Evolutionary conservation across 495 filamentous ascomycete genomes (phyloP).

Genomic region (Sordaria brevicollis): DNA sequence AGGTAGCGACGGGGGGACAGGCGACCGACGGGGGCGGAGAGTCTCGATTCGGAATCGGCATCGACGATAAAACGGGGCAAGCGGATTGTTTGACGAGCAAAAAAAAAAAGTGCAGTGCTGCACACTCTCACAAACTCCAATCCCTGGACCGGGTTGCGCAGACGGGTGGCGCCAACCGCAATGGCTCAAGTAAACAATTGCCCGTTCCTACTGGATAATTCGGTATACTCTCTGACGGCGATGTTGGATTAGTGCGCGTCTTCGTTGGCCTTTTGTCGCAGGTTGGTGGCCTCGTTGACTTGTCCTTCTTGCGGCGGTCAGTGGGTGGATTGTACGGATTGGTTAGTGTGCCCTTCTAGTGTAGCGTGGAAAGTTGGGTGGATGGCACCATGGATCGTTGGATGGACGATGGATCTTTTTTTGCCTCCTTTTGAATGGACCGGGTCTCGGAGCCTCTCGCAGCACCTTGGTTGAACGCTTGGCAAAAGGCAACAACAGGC

Average conservation of each 20-base stretch:
- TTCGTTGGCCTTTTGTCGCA: background rate
- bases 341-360: background rate
- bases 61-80: background rate
- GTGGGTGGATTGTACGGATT: background rate
- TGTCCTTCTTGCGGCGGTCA: background rate
- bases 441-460: background rate
- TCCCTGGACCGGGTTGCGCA: background rate
- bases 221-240: background rate
- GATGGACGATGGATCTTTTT: background rate
- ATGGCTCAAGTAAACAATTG: background rate
- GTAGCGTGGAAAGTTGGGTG: too few species aligned
- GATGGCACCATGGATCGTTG: background rate
- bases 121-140: too few species aligned
- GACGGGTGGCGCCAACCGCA: background rate
- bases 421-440: background rate
- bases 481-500: background rate
- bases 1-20: background rate
- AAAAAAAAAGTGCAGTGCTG: background rate
- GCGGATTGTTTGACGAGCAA: background rate
- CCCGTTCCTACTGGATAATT: background rate
- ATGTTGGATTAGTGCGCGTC: background rate
- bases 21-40: background rate
- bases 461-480: background rate
- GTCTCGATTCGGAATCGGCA: background rate
- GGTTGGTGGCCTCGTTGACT: background rate